Conservation (phyloP, 192 early-diverging fungal genomes). For the Backusella liffmaniae region DNA sequence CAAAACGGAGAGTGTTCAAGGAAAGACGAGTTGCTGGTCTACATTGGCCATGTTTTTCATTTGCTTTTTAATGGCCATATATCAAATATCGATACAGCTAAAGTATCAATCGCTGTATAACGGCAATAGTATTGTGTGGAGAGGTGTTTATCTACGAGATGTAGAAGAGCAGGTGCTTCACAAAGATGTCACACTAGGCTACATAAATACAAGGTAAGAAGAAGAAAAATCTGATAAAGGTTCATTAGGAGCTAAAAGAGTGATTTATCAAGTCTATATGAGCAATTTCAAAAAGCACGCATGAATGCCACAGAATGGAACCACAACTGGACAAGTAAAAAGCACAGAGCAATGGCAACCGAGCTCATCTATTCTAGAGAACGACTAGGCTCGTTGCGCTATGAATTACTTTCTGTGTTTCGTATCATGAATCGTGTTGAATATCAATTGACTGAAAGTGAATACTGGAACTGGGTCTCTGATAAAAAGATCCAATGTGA, state of each 20-base stretch:
- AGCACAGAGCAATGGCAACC: conserved; percentile 45
- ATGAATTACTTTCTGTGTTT: conserved; percentile 48
- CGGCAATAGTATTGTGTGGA: conserved; percentile 28
- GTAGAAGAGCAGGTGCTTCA: conserved; percentile 39
- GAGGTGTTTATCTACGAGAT: conserved; percentile 48
- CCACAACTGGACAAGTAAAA: conserved; percentile 37
- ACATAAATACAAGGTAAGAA: conserved; percentile 17
- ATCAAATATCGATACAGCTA: conserved; percentile 11
- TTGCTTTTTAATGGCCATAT: background rate
- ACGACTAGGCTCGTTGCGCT: conserved; percentile 44
- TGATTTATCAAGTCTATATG: conserved; percentile 2
- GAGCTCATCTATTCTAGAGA: conserved; percentile 46
- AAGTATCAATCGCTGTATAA: conserved; percentile 13
- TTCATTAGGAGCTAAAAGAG: no score
- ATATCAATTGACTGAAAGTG: conserved; percentile 42
- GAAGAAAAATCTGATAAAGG: no score
- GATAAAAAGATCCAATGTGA: conserved; percentile 43
- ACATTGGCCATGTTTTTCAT: background rate
- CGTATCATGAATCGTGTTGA: conserved; percentile 49
- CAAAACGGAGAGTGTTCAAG: background rate
- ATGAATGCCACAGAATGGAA: conserved; percentile 20
- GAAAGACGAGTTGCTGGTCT: background rate
- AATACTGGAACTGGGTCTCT: conserved; percentile 56
- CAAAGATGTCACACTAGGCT: background rate
- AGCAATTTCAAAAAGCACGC: conserved; percentile 32